phyloP scores from a whole-genome alignment of 2,329 filamentous ascomycete species.

The Hymenoscyphus scutula region DNA sequence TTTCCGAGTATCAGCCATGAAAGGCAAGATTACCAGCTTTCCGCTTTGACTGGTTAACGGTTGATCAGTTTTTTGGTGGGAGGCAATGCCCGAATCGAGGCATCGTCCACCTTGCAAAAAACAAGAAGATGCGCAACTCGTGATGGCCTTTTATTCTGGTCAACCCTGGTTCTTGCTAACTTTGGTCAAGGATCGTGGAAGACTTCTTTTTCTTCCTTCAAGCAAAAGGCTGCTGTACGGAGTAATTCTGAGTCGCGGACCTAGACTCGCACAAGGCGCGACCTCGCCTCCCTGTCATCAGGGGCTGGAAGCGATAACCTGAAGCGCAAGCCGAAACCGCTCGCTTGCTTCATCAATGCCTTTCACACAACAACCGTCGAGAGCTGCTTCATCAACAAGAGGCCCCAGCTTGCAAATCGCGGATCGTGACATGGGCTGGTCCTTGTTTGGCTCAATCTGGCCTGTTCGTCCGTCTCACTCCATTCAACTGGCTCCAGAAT shows the following conservation, averaged over 20 bases:
- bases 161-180: background rate
- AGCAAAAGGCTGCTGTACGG: conserved; percentile 5
- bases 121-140: conserved; percentile 1
- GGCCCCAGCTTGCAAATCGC: conserved; percentile 1
- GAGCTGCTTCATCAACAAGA: conserved; percentile 15
- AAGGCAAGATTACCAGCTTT: too few species aligned
- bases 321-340: conserved; percentile 35
- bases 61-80: background rate
- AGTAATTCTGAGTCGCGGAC: conserved; percentile 4
- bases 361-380: conserved; percentile 28
- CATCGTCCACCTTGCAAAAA: background rate
- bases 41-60: background rate
- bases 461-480: conserved; percentile 1
- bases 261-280: background rate
- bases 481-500: background rate
- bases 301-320: conserved; percentile 33
- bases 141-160: background rate
- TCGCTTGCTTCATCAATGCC: conserved; percentile 28
- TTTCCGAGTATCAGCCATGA: too few species aligned
- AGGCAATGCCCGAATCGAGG: conserved; percentile 3
- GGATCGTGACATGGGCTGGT: background rate
- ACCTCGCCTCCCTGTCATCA: conserved; percentile 8
- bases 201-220: conserved; percentile 8
- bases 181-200: conserved; percentile 20
- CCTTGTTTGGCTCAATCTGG: background rate